Base-by-base conservation (phyloP, 1,284 basidiomycete species). In the Trichosporon inkin region DNA sequence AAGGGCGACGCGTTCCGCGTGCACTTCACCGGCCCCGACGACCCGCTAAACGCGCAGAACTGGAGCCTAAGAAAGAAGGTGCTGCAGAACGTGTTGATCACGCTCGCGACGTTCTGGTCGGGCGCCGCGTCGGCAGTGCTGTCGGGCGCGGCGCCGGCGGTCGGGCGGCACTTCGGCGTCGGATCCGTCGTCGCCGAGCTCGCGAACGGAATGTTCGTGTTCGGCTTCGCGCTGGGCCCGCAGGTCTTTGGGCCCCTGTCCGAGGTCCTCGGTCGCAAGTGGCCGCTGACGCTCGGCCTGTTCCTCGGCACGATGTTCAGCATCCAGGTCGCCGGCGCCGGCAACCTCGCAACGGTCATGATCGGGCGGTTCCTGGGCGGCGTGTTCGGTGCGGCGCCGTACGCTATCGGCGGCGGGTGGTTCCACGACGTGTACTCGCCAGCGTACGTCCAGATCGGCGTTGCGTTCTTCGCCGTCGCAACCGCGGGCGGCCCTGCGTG, bases 341-440 rank as follows among this genome's bases (percentile, higher is more conserved):
- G 70, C 53, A 89, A 89, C 68, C 84, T 89, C 5, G 80, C 85
- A 44, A 87, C 86, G 0, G 84, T 91, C 14, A 81, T 89, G 41
- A 68, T 88, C 32, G 83, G 83, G 0, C 82, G 89, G 1, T 84
- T 90, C 63, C 71, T 75, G 1, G 82, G 84, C 52, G 89, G 89
- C 1, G 83, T 82, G 28, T 74, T 65, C 38, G 64, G 61, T 22
- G 61, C 64, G 0, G 61, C 64, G 10, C 64, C 64, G 6, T 65
- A 65, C 55, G 64, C 64, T 4, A 63, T 65, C 24, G 64, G 64
- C 20, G 64, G 64, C 24, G 64, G 64, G 1, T 65, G 56, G 55
- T 65, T 65, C 57, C 64, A 65, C 55, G 64, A 65, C 55, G 58
- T 63, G 6, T 62, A 60, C 40, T 53, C 58, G 38, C 16, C 52